Evolutionary conservation across 352 stramenopile species (phyloP), one percentile per base, ranked within the genome.

Genomic region (Phytopythium aichiense): DNA sequence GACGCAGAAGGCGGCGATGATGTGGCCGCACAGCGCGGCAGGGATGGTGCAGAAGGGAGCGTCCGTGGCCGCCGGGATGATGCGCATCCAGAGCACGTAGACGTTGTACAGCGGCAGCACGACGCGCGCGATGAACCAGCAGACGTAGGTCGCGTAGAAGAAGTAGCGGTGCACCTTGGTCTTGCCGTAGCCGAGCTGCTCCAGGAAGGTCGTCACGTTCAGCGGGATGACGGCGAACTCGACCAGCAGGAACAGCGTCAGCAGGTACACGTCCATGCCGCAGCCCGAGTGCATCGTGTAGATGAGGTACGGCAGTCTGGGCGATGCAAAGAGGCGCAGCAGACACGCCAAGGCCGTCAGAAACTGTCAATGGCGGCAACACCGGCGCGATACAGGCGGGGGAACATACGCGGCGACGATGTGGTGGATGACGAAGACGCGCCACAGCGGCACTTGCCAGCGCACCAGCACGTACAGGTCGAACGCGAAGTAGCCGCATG

Each of bases 161-260:
- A 87, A 88, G 60, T 76, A 75, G 48, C 68, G 58, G 63, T 92
- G 81, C 42, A 76, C 38, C 22, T 65, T 70, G 31, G 64, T 88
- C 61, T 90, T 82, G 63, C 77, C 80, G 63, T 82, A 88, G 48
- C 84, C 83, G 49, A 94, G 64, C 49, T 91, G 78, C 61, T 94
- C 86, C 48, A 94, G 72, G 65, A 94, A 87, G 40, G 78, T 89
- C 31, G 81, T 85, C 51, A 91, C 61, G 65, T 94, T 94, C 49
- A 94, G 81, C 58, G 86, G 86, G 37, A 92, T 84, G 38, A 92
- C 80, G 2, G 84, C 85, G 43, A 92, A 79, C 62, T 94, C 86
- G n/a, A 94, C 86, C 54, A 94, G 76, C 61, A 94, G 64, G 56
- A 92, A 94, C 40, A 92, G 70, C 65, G 80, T 85, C 53, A 94